Base-by-base conservation (phyloP, 371 early-diverging fungal species). In the Mortierella sp. region DNA sequence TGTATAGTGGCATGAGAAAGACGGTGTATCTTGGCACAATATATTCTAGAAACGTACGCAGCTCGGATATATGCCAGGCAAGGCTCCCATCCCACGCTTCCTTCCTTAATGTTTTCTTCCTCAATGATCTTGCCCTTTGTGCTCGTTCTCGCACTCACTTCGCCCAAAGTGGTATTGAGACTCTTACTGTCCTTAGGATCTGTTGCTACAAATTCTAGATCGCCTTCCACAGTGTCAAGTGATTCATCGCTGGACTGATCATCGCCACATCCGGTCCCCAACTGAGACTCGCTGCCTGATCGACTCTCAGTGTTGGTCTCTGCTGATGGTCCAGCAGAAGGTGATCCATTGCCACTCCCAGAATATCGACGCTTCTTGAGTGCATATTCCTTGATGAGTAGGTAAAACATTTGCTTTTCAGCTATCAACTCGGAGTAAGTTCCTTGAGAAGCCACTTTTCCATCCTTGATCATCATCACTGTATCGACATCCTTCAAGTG, bases 401-500 rank as follows among this genome's bases (percentile, higher is more conserved):
- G 64, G 28, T 87, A 86, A 17, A 96, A 76, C 31, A 69, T 70
- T 26, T 67, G n/a, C 5, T 82, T 84, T 1, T 67, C 37, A 51
- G 82, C 61, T 37, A 84, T 80, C 34, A 90, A 37, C n/a, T 86
- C 83, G 9, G 70, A 26, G 34, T 83, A 83, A 0, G 70, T 60
- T 5, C 88, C 89, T 15, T 58, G 69, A 22, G 82, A 53, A 1
- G 78, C 70, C 13, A 84, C 63, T 12, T 72, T 64, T 10, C 95
- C 95, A 31, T 85, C 81, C 17, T 85, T 72, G 47, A 96, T 56
- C 35, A 90, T 86, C 0, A 93, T 88, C 8, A 95, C 74, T 32
- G 84, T 84, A 59, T 87, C 85, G 31, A 89, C 86, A 37, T 88
- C 86, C 17, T 85, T 83, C 35, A 96, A 70, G 60, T 95, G 87